Base-by-base conservation (phyloP, 805 yeast species). In the Kuraishia capsulata region DNA sequence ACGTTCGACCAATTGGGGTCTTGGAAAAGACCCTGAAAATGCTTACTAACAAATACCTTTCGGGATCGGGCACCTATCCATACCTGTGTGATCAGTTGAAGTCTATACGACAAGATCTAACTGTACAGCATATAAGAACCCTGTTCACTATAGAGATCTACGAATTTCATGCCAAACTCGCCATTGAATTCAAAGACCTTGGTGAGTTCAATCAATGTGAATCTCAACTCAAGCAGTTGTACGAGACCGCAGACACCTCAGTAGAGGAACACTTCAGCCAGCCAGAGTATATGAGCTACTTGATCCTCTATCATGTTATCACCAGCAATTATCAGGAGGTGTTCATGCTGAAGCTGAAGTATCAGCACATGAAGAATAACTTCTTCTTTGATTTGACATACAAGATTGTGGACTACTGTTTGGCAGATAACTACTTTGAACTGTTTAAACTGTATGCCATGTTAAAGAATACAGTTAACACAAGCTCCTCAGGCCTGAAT, bases 121-220 rank as follows among this genome's bases (percentile, higher is more conserved):
- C 94, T 3, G 97, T 90, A 8, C 98, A 90, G 60, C 83, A 83
- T 52, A 79, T 90, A 33, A 80, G 80, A 49, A 77, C 77, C 50
- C 78, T 73, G 33, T 84, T 92, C 53, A 75, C 96, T 0, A 73
- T 87, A 4, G 53, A 62, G 39, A 95, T 87, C 0, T 90, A 92
- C 57, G 92, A 87, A 57, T 71, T 78, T 3, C 95, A 90, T 57
- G 92, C 92, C 3, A 73, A 88, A 36, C 64, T 89, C n/a, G 95
- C 97, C 0, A 69, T 90, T 29, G 82, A 78, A 47, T 79, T 82
- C 52, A 70, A 73, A 30, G 98, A 90, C 57, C 61, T 90, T 44
- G 97, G 97, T 8, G 97, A 92, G 57, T 88, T 84, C 56, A 92
- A 92, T 61, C 97, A 90, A 56, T 92, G 97, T 55, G 95, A 84